Evolutionary conservation across 495 filamentous ascomycete genomes (phyloP).

Genomic region (Penicillium cosmopolitanum): DNA sequence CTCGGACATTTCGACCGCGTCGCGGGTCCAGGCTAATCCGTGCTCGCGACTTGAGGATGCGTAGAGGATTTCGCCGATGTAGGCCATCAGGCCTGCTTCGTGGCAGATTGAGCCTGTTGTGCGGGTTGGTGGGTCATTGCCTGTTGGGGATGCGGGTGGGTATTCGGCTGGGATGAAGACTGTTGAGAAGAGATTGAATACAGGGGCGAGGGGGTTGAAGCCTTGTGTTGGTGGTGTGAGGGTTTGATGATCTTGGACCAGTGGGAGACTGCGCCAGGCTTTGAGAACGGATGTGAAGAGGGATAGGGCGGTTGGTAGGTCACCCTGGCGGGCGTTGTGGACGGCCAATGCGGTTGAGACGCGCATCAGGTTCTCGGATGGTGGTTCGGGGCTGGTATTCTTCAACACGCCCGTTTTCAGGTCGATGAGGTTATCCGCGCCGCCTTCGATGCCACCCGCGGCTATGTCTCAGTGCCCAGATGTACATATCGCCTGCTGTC

Average conservation of each 20-base stretch:
- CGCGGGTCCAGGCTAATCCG: conserved; percentile 82
- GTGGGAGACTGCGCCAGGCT: conserved; percentile 58
- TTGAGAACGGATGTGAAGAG: conserved; percentile 84
- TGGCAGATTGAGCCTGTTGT: conserved; percentile 69
- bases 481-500: conserved; percentile 69
- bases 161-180: conserved; percentile 59
- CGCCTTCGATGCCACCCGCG: conserved; percentile 47
- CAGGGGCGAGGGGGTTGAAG: conserved; percentile 49
- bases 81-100: conserved; percentile 81
- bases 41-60: conserved; percentile 62
- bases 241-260: conserved; percentile 32
- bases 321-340: conserved; percentile 68
- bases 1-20: conserved; percentile 74
- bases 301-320: conserved; percentile 70
- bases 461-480: conserved; percentile 74
- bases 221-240: conserved; percentile 54
- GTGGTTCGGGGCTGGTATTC: conserved; percentile 48
- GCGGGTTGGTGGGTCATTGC: conserved; percentile 64
- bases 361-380: conserved; percentile 72
- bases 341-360: conserved; percentile 77
- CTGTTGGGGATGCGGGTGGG: conserved; percentile 66
- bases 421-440: conserved; percentile 58
- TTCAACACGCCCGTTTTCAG: conserved; percentile 61
- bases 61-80: conserved; percentile 94
- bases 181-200: conserved; percentile 40